Evolutionary conservation across 192 early-diverging fungal genomes (phyloP), one percentile per base, ranked within the genome.

Genomic region (Coemansia biformis): DNA sequence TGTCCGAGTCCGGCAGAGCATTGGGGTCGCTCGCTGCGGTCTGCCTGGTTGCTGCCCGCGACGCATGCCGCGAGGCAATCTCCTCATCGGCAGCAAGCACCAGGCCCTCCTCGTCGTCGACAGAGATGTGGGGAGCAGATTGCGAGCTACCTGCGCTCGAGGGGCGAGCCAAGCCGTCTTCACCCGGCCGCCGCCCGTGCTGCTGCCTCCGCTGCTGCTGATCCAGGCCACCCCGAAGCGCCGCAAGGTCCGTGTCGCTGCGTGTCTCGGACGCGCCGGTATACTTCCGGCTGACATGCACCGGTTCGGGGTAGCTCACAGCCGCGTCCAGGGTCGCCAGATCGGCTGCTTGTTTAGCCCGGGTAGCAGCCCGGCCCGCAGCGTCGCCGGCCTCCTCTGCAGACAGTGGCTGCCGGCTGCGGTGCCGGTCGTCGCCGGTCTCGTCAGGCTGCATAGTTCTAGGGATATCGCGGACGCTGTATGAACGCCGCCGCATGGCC

Each of bases 391-490:
- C n/a, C n/a, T n/a, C n/a, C n/a, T n/a, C n/a, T n/a, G n/a, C n/a
- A n/a, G n/a, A n/a, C n/a, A n/a, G n/a, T n/a, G n/a, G n/a, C n/a
- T n/a, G n/a, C n/a, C n/a, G n/a, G n/a, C 19, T 40, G 13, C 13
- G 9, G 18, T 40, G 13, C 4, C 38, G 2, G 38, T 19, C 13
- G 21, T 23, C 21, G 3, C 23, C 15, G 38, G 38, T 3, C 18
- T 19, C 15, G 21, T 18, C 38, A 18, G 23, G 38, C 13, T 16
- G 38, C 38, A 23, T 10, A 9, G 38, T 8, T 10, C 23, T 18
- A 19, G 13, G 15, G 24, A 42, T 23, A 13, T 72, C 68, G 42
- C 60, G 57, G 12, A 58, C 53, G 36, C 69, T 73, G 15, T 60
- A 34, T 13, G 58, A 44, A 14, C 54, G 45, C 21, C 8, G 23